Conservation (phyloP, 768 basidiomycete genomes). For the Kwoniella europaea region DNA sequence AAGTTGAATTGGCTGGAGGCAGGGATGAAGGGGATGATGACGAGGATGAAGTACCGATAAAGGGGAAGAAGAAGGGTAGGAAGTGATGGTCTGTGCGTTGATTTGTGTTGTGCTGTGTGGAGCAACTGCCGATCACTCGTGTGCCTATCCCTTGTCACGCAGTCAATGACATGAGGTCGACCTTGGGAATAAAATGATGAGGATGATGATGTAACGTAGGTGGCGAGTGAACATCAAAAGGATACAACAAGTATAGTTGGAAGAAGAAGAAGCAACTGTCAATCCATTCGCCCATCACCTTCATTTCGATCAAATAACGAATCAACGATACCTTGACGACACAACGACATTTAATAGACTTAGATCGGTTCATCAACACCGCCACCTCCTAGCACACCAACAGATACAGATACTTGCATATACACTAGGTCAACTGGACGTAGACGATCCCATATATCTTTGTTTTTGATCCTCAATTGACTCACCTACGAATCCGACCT, state of each 20-base stretch:
- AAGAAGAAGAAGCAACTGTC: background rate
- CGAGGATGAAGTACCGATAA: constrained; percentile 21
- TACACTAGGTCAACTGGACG: background rate
- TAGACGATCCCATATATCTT: no score
- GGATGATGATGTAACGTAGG: background rate
- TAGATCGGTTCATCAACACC: no score
- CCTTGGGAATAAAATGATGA: background rate
- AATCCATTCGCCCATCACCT: background rate
- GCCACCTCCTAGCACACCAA: no score
- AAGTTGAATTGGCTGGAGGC: constrained; percentile 32
- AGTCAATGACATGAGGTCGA: background rate
- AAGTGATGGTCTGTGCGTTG: constrained; percentile 17
- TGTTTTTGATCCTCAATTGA: no score
- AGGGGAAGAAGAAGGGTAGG: constrained; percentile 30
- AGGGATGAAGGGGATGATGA: constrained; percentile 32
- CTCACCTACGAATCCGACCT: no score
- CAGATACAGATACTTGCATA: background rate
- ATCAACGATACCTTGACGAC: background rate
- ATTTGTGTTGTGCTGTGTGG: constrained; percentile 14
- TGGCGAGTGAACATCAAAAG: constrained; percentile 3
- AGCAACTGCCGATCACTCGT: constrained; percentile 11
- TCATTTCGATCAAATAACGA: background rate
- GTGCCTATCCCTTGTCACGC: background rate
- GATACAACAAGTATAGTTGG: background rate
- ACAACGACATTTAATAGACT: background rate